Percentiles rank a stretch among this genome's conserved stretches.
phyloP scores from a whole-genome alignment of 257 asterid species.

The Apocynum venetum region DNA sequence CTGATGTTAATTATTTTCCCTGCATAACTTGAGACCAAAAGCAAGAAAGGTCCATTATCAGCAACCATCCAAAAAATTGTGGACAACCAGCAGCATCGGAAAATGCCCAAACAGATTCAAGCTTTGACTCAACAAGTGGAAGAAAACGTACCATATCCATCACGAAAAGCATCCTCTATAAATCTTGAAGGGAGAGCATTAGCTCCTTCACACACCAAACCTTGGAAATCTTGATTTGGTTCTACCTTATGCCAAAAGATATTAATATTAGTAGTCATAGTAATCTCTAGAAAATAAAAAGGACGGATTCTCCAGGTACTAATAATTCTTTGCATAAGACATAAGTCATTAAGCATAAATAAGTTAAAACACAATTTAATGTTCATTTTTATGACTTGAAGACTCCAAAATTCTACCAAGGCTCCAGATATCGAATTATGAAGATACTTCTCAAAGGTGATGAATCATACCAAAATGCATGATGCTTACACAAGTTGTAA shows the following conservation, averaged over 20 bases:
- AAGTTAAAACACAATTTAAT: not conserved
- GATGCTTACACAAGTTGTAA: not conserved
- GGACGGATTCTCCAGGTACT: not conserved
- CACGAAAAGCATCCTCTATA: conserved; percentile 89
- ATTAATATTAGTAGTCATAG: conserved; percentile 25
- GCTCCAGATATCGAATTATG: not conserved
- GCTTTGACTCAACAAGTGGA: conserved; percentile 8
- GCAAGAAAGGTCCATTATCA: conserved; percentile 41
- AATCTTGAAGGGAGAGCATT: conserved; percentile 89
- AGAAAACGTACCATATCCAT: conserved; percentile 76
- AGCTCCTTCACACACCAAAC: conserved; percentile 98
- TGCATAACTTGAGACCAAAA: conserved; percentile 61
- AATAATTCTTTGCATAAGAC: not conserved
- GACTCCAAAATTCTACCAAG: not conserved
- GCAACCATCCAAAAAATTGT: conserved; percentile 22
- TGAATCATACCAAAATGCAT: not conserved
- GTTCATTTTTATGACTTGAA: not conserved
- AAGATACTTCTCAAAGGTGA: not conserved
- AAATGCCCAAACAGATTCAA: not conserved
- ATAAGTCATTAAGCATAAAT: not conserved
- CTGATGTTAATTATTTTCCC: conserved; percentile 93
- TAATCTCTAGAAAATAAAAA: not conserved
- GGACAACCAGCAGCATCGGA: not conserved
- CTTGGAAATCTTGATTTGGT: conserved; percentile 98
- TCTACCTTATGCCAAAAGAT: conserved; percentile 84